Conservation (phyloP, 2,329 filamentous ascomycete species). For the Pestalotiopsis sp. region DNA sequence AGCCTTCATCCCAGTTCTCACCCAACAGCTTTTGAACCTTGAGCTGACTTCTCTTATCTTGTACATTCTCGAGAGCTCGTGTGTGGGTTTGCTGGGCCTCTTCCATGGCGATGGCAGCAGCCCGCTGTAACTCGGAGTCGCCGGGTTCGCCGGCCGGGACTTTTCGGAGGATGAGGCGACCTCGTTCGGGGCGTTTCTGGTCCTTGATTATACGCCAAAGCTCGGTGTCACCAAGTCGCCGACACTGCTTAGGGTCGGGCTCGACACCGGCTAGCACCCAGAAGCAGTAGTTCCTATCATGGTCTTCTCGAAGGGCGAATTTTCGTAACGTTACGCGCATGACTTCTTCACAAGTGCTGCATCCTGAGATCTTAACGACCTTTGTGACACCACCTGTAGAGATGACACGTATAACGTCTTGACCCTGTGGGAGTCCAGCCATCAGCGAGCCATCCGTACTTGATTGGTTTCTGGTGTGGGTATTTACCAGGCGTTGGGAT, state of each 20-base stretch:
- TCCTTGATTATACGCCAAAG: slow-evolving; percentile 91
- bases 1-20: slow-evolving; percentile 78
- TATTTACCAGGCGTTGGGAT: slow-evolving; percentile 62
- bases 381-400: slow-evolving; percentile 90
- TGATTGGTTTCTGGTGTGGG: slow-evolving; percentile 78
- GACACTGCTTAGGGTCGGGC: slow-evolving; percentile 78
- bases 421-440: slow-evolving; percentile 81
- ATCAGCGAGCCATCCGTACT: slow-evolving; percentile 87
- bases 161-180: slow-evolving; percentile 86
- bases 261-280: slow-evolving; percentile 88
- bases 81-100: slow-evolving; percentile 77
- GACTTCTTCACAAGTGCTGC: slow-evolving; percentile 89
- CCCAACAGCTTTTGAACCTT: slow-evolving; percentile 91
- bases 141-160: slow-evolving; percentile 93
- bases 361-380: slow-evolving; percentile 90
- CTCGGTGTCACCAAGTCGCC: slow-evolving; percentile 83
- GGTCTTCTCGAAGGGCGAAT: slow-evolving; percentile 83
- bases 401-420: slow-evolving; percentile 90
- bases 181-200: slow-evolving; percentile 80
- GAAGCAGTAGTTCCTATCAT: slow-evolving; percentile 95
- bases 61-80: slow-evolving; percentile 60
- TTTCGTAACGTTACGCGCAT: slow-evolving; percentile 89
- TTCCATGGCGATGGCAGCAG: slow-evolving; percentile 86
- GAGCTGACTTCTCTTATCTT: slow-evolving; percentile 77
- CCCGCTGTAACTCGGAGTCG: slow-evolving; percentile 81